Evolutionary conservation across 176 grass and related monocot species (phyloP).

Genomic region (Tillandsia leiboldiana): DNA sequence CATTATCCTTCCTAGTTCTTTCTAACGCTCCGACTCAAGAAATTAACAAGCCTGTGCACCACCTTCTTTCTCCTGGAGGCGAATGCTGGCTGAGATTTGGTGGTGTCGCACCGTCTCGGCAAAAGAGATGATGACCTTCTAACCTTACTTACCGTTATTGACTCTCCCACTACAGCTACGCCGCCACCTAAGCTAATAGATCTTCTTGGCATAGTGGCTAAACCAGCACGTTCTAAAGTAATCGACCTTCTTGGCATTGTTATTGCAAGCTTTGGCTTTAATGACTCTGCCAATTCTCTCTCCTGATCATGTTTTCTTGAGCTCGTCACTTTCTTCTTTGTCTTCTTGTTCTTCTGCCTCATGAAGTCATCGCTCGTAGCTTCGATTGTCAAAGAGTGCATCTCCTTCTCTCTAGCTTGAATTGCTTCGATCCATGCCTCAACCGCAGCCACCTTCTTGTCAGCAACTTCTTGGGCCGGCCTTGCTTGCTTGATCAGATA

Average conservation of each 20-base stretch:
- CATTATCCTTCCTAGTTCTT: neutral
- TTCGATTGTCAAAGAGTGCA: neutral
- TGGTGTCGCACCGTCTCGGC: neutral
- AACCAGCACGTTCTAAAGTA: neutral
- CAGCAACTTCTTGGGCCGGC: slow-evolving; percentile 2
- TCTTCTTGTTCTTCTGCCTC: neutral
- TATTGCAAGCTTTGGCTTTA: slow-evolving; percentile 5
- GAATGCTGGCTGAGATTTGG: neutral
- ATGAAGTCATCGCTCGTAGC: neutral
- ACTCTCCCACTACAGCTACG: neutral
- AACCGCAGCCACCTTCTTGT: slow-evolving; percentile 16
- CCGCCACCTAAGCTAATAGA: neutral
- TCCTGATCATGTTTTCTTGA: neutral
- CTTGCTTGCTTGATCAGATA: slow-evolving; percentile 13
- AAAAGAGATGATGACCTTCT: neutral
- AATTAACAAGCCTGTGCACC: neutral
- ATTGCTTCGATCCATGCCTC: slow-evolving; percentile 3
- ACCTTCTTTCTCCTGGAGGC: neutral
- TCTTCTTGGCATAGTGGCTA: too few relatives aligned
- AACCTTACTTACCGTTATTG: neutral
- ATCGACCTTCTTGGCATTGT: slow-evolving; percentile 11
- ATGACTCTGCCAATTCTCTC: neutral
- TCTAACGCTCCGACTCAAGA: neutral
- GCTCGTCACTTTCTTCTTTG: neutral
- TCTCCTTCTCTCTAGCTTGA: neutral